These are phyloP conservation scores for Beta corolliflora DNA, from an alignment of 179 eudicot species.

Conservation along the genomic window DNA sequence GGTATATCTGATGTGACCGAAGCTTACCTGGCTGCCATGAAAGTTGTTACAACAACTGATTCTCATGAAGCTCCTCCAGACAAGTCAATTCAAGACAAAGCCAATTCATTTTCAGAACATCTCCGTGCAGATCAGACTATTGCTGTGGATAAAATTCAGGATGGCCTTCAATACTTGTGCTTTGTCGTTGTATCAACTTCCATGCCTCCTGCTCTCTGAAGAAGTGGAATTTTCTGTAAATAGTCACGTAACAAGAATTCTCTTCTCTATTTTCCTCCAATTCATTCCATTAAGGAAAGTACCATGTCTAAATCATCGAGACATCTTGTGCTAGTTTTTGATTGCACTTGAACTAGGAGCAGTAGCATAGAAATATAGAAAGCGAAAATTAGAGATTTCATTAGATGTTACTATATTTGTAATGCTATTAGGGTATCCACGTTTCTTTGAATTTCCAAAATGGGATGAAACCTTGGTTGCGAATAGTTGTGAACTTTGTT, in stretches of 20 bases:
- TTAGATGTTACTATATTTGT: constrained; percentile 13
- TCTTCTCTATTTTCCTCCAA: background rate
- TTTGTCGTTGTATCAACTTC: constrained; percentile 70
- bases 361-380: constrained; percentile 14
- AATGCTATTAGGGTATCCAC: background rate
- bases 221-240: constrained; percentile 27
- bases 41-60: constrained; percentile 50
- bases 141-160: constrained; percentile 78
- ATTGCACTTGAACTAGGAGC: constrained; percentile 25
- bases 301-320: constrained; percentile 5
- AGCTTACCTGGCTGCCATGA: constrained; percentile 77
- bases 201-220: constrained; percentile 60
- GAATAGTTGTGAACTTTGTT: background rate
- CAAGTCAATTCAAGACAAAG: constrained; percentile 77
- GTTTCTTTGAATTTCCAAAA: constrained; percentile 5
- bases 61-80: constrained; percentile 43
- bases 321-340: constrained; percentile 32
- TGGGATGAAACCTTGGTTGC: background rate
- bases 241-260: constrained; percentile 22
- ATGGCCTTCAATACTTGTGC: constrained; percentile 68
- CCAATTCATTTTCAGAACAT: constrained; percentile 47
- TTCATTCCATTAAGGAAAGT: background rate
- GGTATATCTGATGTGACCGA: constrained; percentile 92
- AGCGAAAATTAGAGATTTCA: constrained; percentile 3
- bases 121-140: constrained; percentile 60